These are phyloP conservation scores for Teunomyces gatunensis DNA, from an alignment of 805 yeast species.

Conservation along the genomic window DNA sequence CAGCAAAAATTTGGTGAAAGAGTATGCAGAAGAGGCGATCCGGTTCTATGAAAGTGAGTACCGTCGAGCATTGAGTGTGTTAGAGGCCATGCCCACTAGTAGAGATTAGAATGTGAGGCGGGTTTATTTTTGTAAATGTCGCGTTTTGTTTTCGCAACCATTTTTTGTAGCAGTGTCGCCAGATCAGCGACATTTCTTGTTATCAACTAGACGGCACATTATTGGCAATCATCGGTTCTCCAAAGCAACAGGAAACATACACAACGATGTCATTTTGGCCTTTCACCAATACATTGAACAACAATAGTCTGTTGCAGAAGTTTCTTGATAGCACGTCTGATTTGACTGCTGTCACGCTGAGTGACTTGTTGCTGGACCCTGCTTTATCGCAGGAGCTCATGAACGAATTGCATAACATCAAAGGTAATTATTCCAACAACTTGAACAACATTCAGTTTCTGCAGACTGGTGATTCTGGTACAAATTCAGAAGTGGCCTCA, in stretches of 20 bases:
- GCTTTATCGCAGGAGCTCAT: slow-evolving; percentile 36
- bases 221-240: slow-evolving; percentile 1
- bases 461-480: slow-evolving; percentile 12
- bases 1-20: slow-evolving; percentile 48
- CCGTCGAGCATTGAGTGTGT: slow-evolving; percentile 44
- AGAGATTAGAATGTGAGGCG: slow-evolving; percentile 5
- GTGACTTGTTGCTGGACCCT: slow-evolving; percentile 32
- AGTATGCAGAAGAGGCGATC: slow-evolving; percentile 48
- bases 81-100: slow-evolving; percentile 35
- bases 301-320: slow-evolving; percentile 39
- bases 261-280: slow-evolving; percentile 46
- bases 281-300: slow-evolving; percentile 35
- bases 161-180: background rate
- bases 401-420: slow-evolving; percentile 36
- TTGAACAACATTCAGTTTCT: slow-evolving; percentile 25
- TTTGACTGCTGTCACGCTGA: slow-evolving; percentile 27
- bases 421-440: slow-evolving; percentile 32
- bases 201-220: slow-evolving; percentile 1
- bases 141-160: background rate
- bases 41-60: slow-evolving; percentile 48
- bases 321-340: slow-evolving; percentile 39
- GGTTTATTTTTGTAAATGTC: background rate
- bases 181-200: slow-evolving; percentile 1
- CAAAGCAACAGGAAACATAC: background rate
- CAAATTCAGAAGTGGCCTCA: slow-evolving; percentile 30